Base-by-base conservation (phyloP, 164 flowering plant species). In the Sedum album region DNA sequence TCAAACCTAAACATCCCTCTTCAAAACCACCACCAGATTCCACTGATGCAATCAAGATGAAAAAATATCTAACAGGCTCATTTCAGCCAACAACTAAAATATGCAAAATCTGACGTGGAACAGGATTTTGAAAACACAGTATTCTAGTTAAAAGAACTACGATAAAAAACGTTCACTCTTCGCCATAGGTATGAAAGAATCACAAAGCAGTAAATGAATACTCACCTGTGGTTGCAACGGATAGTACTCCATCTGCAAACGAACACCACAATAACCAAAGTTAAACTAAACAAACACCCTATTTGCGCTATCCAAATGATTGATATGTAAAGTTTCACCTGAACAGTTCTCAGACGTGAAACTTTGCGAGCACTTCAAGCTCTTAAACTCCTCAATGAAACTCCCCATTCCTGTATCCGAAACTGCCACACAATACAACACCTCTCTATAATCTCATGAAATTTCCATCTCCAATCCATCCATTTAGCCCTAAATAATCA, bases 361-460 rank as follows among this genome's bases (percentile, higher is more conserved):
- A 6, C 62, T 28, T 4, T 57, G 35, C 8, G 62, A 14, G 20
- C 62, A 57, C 31, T 57, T 57, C 20, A 57, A 57, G 18, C 33
- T 30, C 31, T 57, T 57, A 57, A 26, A 57, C 17, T 57, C 62
- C 25, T 57, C 62, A 57, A 57, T 33, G 15, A 0, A 57, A 15
- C 62, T 57, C 62, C 62, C 62, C 26, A 57, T 57, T 57, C 62
- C 62, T 26, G 62, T 57, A 57, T 57, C 62, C 14, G 62, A 57
- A 57, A 57, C 62, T 57, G 62, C 17, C 33, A 57, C 33, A 30
- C 7, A 17, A 26, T 7, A 21, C n/a, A 23, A 23, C 14, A 11
- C 20, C 31, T 14, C 48, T 44, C 38, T 35, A 35, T 51, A 8
- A 51, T 46, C 20, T 46, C 51, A 46, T 18, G 18, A 1, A 46